Evolutionary conservation across 768 basidiomycete genomes (phyloP).

Genomic region (Pisolithus orientalis): DNA sequence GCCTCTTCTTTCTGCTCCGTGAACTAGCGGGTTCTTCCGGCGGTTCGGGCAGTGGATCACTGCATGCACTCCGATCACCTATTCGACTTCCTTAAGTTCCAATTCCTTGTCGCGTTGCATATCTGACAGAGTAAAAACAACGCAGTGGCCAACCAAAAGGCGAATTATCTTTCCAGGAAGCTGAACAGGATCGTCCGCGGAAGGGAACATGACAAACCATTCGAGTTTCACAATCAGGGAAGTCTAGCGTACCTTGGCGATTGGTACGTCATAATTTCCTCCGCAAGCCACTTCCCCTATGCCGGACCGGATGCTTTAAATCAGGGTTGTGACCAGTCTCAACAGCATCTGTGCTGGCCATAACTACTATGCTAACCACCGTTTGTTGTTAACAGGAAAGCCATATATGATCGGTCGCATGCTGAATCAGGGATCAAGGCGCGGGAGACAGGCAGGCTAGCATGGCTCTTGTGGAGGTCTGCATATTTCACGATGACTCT

Average conservation of each 20-base stretch:
- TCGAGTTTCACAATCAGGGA: slow-evolving; percentile 68
- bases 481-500: slow-evolving; percentile 78
- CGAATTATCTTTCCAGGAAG: slow-evolving; percentile 56
- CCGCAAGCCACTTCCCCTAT: not conserved
- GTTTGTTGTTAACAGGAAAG: slow-evolving; percentile 46
- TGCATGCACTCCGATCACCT: slow-evolving; percentile 6
- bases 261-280: slow-evolving; percentile 39
- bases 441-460: slow-evolving; percentile 60
- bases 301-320: not conserved
- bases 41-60: slow-evolving; percentile 1
- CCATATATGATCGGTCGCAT: slow-evolving; percentile 64
- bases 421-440: slow-evolving; percentile 43
- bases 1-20: not conserved
- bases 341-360: not conserved
- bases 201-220: slow-evolving; percentile 41
- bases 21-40: not conserved
- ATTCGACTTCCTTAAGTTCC: not conserved
- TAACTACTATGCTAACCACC: not conserved
- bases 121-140: not conserved
- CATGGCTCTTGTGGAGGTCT: slow-evolving; percentile 77
- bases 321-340: not conserved
- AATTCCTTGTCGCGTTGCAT: slow-evolving; percentile 2
- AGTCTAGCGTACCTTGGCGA: slow-evolving; percentile 77
- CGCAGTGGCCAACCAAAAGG: slow-evolving; percentile 74
- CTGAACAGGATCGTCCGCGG: slow-evolving; percentile 60